Base-by-base conservation (phyloP, 1,284 basidiomycete genomes). In the Ganoderma boninense region DNA sequence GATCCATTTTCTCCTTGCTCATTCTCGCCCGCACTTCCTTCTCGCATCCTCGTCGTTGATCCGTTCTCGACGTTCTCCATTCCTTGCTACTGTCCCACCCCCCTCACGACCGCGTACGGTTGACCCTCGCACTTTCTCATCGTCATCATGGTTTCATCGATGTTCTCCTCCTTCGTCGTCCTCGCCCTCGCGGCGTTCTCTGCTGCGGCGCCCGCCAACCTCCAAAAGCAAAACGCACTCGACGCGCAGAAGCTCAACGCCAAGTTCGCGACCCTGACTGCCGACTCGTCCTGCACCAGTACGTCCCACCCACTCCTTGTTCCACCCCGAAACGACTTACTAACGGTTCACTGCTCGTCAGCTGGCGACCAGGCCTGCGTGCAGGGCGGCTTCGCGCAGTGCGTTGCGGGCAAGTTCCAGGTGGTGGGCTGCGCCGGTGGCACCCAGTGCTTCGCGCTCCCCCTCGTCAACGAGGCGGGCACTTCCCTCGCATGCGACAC, bases 401-500 rank as follows among this genome's bases (percentile, higher is more conserved):
- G 89, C 75, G 82, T 86, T 14, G 77, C 78, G 49, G 82, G 82
- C 49, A 80, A 82, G 72, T 89, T 88, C 71, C 81, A 79, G 0
- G 67, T 81, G 54, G 83, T 83, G 8, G 73, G 76, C 0, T 91
- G 89, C 73, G 80, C 79, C 8, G 77, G 78, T 42, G 78, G 79
- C 1, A 76, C 81, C 20, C 80, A 78, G 29, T 91, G 90, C 78
- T 82, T 84, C 56, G 88, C 88, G 8, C 85, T 91, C 61, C 89
- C 90, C 29, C 84, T 91, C 63, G 88, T 90, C 49, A 89, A 90
- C 80, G 81, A 77, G 66, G 73, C 81, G 7, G 90, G 89, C 56
- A 90, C 89, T 8, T 86, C 85, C 42, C 80, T 90, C 72, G 82
- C 88, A 42, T 92, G 90, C 79, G 84, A 84, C 49, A 88, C 87